Evolutionary conservation across 192 early-diverging fungal species (phyloP), one percentile per base, ranked within the genome.

Genomic region (Podila horticola): DNA sequence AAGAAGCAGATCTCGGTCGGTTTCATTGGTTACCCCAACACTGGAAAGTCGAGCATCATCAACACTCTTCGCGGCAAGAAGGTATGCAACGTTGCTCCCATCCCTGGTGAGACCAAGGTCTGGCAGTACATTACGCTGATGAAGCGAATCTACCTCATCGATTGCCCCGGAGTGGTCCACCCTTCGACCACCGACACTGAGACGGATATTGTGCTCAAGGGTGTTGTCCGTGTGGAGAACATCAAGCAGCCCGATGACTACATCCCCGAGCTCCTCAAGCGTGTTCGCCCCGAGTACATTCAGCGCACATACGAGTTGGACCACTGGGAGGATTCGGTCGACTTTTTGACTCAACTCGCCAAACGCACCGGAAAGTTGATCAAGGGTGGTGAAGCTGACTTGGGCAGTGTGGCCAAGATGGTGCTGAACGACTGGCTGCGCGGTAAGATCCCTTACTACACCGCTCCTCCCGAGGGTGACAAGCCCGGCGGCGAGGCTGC

Each of bases 71-170:
- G 95, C 67, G 90, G 90, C 64, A 96, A 97, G 84, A 98, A 97
- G 87, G 97, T 98, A 55, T 99, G 98, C 91, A 98, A 90, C 58
- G 97, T 98, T 10, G 98, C 98, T 10, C 98, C 98, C 2, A 92
- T 98, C 75, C 97, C 98, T 30, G 98, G 98, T 38, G 98, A 99
- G 85, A 99, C 98, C 74, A 88, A 94, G 83, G 94, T 97, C 67
- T 99, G 98, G 98, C 98, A 98, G 87, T 99, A 99, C 84, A 97
- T 99, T 48, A 98, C 97, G 17, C 89, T 99, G 74, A 99, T 97
- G 90, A 96, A 96, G 72, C 93, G 95, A 64, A 99, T 99, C 71
- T 99, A 97, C 79, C 87, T 99, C 57, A 98, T 99, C 77, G 98
- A 99, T 82, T 99, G 98, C 84, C 98, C 98, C 28, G 98, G 98